Base-by-base conservation (phyloP, 192 early-diverging fungal genomes). In the Dispira simplex region DNA sequence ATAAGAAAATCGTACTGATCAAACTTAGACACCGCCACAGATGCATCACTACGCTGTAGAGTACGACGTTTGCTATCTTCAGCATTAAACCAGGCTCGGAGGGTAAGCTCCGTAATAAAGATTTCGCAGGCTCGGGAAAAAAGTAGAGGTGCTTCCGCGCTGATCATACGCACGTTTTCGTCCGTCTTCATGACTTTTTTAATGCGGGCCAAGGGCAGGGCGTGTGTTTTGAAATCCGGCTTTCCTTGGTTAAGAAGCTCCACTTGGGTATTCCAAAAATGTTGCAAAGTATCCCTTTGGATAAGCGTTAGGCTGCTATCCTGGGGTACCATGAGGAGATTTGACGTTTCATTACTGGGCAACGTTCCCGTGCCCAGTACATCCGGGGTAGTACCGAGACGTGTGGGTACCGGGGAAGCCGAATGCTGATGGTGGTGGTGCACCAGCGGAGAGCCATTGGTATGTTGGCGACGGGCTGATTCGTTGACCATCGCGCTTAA, bases 131-230 rank as follows among this genome's bases (percentile, higher is more conserved):
- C 94, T 78, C 93, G 94, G 16, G 91, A 87, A 77, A 97, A 97
- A 46, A 97, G 70, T 63, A 95, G 86, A 8, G 92, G 92, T 51
- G 89, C 92, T 73, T 97, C 84, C 10, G 79, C 83, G 54, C 78
- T 79, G 45, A 85, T 85, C 84, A 83, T 87, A 78, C 94, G 93
- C 25, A 92, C 92, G 70, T 98, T 91, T 45, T 92, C 88, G 66
- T 98, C 95, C 13, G 86, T 85, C 78, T 98, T 98, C 95, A 98
- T 98, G 44, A 98, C 91, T 69, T 95, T 95, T 68, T 98, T 98
- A 68, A 96, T 95, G 27, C 95, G 74, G 26, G 95, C 95, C 46
- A 98, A 71, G 23, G 95, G 95, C 60, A 98, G 67, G 59, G 84
- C 79, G 65, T 98, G 93, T 46, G 82, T 76, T 70, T 93, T 93